Base-by-base conservation (phyloP, 805 yeast genomes). In the Spathaspora arborariae region DNA sequence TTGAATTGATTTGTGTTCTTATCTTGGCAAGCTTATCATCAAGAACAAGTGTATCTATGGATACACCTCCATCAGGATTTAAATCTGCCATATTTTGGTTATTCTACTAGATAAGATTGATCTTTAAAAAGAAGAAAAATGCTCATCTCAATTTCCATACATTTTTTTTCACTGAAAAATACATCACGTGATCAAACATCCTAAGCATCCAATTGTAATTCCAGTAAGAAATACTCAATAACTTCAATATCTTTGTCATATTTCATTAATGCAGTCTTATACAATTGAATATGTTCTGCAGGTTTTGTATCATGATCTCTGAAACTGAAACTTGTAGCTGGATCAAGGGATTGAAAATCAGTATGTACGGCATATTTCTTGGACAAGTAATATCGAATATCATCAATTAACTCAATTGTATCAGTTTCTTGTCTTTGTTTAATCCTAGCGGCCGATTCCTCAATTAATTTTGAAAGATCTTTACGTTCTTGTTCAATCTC, bases 321-420 rank as follows among this genome's bases (percentile, higher is more conserved):
- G 43, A 52, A 15, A 36, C 40, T 21, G 43, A 52, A 15, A 36
- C 44, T 34, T 46, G 51, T 15, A 49, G 35, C 45, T 2, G 63
- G 60, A 36, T 57, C 62, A 42, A 63, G 59, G 36, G 62, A 65
- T 21, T 53, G 49, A n/a, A 56, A 52, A 10, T 57, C 63, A 34
- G 59, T 65, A 45, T 51, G 50, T 5, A 67, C 62, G 1, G 59
- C 59, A 45, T 69, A 63, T 53, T 66, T 67, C 55, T 74, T 70
- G 10, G 67, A 56, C 40, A 87, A 61, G 52, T 81, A 84, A 60
- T 75, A 87, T 51, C 90, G 69, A 9, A 87, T 82, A 64, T 86
- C 95, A 62, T 86, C 96, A 21, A 87, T 70, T 53, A 87, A 67
- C 56, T 87, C 96, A 57, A 87, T 84, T 1, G 92, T 84, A 64